Evolutionary conservation across 345 rosid genomes (phyloP), one percentile per base, ranked within the genome.

Genomic region (Linum lewisii): DNA sequence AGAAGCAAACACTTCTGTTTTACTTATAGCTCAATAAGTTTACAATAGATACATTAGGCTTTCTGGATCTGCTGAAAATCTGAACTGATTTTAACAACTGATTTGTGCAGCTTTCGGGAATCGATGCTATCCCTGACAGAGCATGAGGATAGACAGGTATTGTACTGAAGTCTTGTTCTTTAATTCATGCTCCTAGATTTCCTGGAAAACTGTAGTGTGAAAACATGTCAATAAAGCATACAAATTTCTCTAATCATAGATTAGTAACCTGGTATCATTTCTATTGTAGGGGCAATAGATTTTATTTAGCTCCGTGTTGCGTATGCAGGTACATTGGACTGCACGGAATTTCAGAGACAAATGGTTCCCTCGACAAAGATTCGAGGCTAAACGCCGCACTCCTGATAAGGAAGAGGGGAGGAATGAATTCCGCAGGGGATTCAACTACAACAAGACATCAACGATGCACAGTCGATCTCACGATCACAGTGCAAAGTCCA

Each of bases 61-160:
- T 34, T 10, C 26, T 13, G 0, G n/a, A 34, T 24, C 21, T 29
- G 13, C 51, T 45, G 55, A 9, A 55, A 19, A 11, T 11, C 1
- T 42, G 47, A 16, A 60, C 26, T 57, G 58, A 22, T 68, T 5
- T 57, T 62, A 50, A 57, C 19, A 7, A 16, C 5, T 63, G 44
- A 60, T 73, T 70, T 25, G 9, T 81, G 87, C 95, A 93, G 99
- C 81, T 87, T 90, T 72, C 79, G 68, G 62, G 89, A 82, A 36
- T 90, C 97, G 26, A 85, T 93, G 45, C 77, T 93, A 70, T 86
- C 91, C 37, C 81, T 93, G 74, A 89, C 99, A 29, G 99, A 93
- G 76, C 99, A 93, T 66, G 84, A 79, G 57, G 97, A 93, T 75
- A 85, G 79, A 72, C 89, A 87, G 97, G 97, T 89, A 77, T 59